Conservation (phyloP, 768 basidiomycete species). For the Calvatia gigantea region DNA sequence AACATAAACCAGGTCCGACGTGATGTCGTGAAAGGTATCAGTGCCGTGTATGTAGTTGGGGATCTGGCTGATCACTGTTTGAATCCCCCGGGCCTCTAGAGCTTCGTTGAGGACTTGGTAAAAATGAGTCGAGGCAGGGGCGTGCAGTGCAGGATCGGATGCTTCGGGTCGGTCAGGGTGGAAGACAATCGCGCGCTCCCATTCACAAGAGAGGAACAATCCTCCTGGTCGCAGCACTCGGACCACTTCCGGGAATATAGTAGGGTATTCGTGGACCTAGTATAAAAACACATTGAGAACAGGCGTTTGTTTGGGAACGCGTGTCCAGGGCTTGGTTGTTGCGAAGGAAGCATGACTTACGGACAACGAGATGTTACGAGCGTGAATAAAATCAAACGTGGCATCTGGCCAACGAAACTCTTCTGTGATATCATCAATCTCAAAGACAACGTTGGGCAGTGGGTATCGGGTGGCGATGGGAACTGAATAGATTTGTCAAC, state of each 20-base stretch:
- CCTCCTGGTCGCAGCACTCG: slow-evolving; percentile 72
- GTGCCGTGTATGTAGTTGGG: slow-evolving; percentile 32
- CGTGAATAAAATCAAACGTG: slow-evolving; percentile 68
- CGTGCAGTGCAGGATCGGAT: slow-evolving; percentile 26
- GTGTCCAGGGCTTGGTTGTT: background rate
- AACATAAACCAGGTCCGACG: slow-evolving; percentile 31
- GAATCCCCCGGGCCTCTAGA: slow-evolving; percentile 33
- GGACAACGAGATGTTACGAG: slow-evolving; percentile 54
- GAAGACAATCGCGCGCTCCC: slow-evolving; percentile 41
- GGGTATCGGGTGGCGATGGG: slow-evolving; percentile 70
- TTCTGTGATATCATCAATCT: slow-evolving; percentile 60
- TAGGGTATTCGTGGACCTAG: slow-evolving; percentile 55
- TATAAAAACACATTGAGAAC: slow-evolving; percentile 7
- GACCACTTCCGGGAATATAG: slow-evolving; percentile 51
- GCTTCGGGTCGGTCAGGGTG: slow-evolving; percentile 23
- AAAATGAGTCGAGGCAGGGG: slow-evolving; percentile 38
- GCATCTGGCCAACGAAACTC: slow-evolving; percentile 46
- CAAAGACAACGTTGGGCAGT: slow-evolving; percentile 57
- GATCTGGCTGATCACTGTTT: slow-evolving; percentile 33
- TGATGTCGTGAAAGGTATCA: slow-evolving; percentile 39
- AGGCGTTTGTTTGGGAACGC: background rate
- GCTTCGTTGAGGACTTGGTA: slow-evolving; percentile 34
- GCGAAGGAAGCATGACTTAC: slow-evolving; percentile 34
- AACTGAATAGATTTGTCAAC: slow-evolving; percentile 37
- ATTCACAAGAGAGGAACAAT: slow-evolving; percentile 64